phyloP scores from a whole-genome alignment of 305 asterid species.

The Solanum hybrid region DNA sequence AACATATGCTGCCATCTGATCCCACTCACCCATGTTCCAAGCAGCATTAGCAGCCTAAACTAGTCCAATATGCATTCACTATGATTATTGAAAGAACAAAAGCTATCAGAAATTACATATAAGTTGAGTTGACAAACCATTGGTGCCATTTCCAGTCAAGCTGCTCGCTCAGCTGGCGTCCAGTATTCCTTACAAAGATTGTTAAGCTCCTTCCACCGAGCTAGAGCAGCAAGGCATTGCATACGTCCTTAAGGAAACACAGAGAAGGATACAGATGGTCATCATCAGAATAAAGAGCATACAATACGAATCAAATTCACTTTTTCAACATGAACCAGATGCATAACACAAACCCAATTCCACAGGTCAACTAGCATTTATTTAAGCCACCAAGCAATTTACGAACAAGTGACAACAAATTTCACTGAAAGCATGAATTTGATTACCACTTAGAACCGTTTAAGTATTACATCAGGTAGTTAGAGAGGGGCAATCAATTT shows the following conservation, averaged over 20 bases:
- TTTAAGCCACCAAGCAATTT: background rate
- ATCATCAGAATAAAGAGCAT: background rate
- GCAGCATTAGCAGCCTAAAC: slow-evolving; percentile 94
- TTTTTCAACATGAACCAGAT: background rate
- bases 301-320: background rate
- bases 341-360: background rate
- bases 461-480: background rate
- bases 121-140: slow-evolving; percentile 40
- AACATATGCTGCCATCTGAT: slow-evolving; percentile 97
- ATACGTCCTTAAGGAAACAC: slow-evolving; percentile 60
- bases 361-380: background rate
- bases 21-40: slow-evolving; percentile 99
- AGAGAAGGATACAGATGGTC: background rate
- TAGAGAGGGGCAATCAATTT: background rate
- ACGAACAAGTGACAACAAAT: background rate
- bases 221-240: slow-evolving; percentile 98
- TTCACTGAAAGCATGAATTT: background rate
- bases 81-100: background rate
- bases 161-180: slow-evolving; percentile 98
- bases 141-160: slow-evolving; percentile 97
- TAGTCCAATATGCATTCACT: slow-evolving; percentile 6
- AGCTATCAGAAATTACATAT: background rate
- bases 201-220: slow-evolving; percentile 98
- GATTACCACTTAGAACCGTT: background rate
- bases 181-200: slow-evolving; percentile 92